These are phyloP conservation scores for Didymella lethalis DNA, from an alignment of 2,329 filamentous ascomycete genomes.

Conservation along the genomic window DNA sequence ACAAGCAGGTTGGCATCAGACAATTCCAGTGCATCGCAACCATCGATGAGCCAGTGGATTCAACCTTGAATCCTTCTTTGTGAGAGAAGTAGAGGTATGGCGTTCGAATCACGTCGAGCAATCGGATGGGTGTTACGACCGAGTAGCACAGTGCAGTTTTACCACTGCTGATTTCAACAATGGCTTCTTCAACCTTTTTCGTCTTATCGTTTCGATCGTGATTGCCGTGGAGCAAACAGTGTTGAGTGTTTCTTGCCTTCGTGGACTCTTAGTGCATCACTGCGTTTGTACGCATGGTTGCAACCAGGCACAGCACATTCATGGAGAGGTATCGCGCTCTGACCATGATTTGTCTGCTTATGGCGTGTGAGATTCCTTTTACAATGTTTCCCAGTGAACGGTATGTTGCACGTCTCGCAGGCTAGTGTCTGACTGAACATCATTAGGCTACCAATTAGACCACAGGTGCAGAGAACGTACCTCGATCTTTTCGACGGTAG, in stretches of 20 bases:
- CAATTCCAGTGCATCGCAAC: background rate
- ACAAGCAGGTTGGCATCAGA: background rate
- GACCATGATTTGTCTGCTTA: background rate
- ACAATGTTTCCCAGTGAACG: background rate
- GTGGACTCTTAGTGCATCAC: conserved; percentile 1
- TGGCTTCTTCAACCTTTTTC: background rate
- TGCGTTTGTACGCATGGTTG: background rate
- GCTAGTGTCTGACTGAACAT: background rate
- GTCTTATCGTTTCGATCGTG: background rate
- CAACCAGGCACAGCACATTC: background rate
- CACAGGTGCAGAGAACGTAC: background rate
- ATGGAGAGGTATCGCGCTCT: background rate
- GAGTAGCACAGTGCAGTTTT: background rate
- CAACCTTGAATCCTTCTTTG: background rate
- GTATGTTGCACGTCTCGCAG: background rate
- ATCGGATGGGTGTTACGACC: background rate
- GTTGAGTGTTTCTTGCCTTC: background rate
- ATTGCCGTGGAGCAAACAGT: background rate
- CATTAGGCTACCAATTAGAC: background rate
- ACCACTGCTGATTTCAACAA: background rate
- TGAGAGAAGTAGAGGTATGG: background rate
- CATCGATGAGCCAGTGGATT: too few species aligned
- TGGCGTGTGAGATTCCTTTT: conserved; percentile 4
- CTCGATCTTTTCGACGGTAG: background rate
- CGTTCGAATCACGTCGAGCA: background rate